These are phyloP conservation scores for Bryoglossum gracile DNA, from an alignment of 495 filamentous ascomycete genomes.

Conservation along the genomic window DNA sequence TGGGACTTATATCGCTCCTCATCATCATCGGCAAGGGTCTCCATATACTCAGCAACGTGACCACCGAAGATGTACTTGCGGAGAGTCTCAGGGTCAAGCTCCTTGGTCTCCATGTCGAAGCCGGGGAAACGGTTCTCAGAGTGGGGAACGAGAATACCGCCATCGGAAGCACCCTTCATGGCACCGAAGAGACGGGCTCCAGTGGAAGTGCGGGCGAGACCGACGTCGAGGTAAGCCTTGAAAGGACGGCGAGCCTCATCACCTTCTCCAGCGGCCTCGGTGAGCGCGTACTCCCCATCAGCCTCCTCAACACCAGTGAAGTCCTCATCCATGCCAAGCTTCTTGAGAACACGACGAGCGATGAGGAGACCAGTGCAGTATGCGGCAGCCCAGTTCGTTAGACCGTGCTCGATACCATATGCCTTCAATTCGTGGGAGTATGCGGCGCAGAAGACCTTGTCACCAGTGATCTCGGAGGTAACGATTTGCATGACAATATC, in stretches of 20 bases:
- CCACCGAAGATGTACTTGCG: conserved; percentile 99
- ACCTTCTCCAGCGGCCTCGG: conserved; percentile 82
- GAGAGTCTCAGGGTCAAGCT: conserved; percentile 93
- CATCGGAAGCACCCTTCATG: conserved; percentile 99
- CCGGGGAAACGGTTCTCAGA: conserved; percentile 99
- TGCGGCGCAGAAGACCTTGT: conserved; percentile 89
- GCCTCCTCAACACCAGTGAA: conserved; percentile 93
- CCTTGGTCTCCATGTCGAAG: conserved; percentile 91
- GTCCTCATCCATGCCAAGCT: conserved; percentile 85
- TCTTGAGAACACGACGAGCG: conserved; percentile 91
- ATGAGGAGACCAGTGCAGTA: conserved; percentile 95
- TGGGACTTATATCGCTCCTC: conserved; percentile 99
- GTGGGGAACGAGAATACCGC: conserved; percentile 94
- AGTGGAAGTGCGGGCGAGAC: conserved; percentile 92
- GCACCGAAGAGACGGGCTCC: conserved; percentile 97
- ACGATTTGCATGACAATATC: conserved; percentile 98
- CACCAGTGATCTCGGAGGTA: conserved; percentile 90
- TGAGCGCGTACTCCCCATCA: conserved; percentile 88
- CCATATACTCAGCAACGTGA: conserved; percentile 99
- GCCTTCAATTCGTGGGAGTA: conserved; percentile 97
- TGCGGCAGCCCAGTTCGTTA: conserved; percentile 99
- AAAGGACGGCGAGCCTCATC: conserved; percentile 92
- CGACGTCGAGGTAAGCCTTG: conserved; percentile 97
- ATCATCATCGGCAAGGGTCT: conserved; percentile 98
- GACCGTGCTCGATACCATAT: conserved; percentile 95